Evolutionary conservation across 2,329 filamentous ascomycete genomes (phyloP).

Genomic region (Cytospora piceicola): DNA sequence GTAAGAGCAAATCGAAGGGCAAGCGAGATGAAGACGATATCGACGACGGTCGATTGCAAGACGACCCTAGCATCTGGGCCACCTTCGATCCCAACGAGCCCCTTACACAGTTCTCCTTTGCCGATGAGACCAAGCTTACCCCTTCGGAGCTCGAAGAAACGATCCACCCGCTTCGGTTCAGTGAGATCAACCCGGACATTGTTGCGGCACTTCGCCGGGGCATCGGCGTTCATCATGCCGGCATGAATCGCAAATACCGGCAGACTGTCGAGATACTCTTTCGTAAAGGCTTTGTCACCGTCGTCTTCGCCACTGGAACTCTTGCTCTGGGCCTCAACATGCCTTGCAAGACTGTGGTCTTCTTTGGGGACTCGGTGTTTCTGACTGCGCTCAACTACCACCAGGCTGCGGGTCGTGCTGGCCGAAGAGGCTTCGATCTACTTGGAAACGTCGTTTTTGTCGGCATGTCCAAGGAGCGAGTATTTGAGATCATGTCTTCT

Average conservation of each 20-base stretch:
- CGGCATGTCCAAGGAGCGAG: slow-evolving; percentile 62
- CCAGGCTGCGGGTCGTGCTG: slow-evolving; percentile 76
- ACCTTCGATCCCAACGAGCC: slow-evolving; percentile 70
- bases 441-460: slow-evolving; percentile 83
- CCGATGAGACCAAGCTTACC: slow-evolving; percentile 62
- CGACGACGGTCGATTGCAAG: slow-evolving; percentile 51
- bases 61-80: slow-evolving; percentile 62
- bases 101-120: slow-evolving; percentile 67
- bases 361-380: slow-evolving; percentile 73
- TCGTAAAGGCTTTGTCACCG: slow-evolving; percentile 70
- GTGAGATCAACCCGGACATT: slow-evolving; percentile 55
- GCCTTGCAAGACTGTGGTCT: slow-evolving; percentile 82
- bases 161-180: slow-evolving; percentile 54
- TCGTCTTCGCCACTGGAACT: slow-evolving; percentile 76
- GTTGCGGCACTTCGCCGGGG: slow-evolving; percentile 67
- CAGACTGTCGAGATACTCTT: slow-evolving; percentile 76
- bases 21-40: slow-evolving; percentile 47
- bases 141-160: slow-evolving; percentile 62
- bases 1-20: slow-evolving; percentile 39
- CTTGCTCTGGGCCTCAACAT: slow-evolving; percentile 80
- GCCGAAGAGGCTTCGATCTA: slow-evolving; percentile 78
- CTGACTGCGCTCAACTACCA: slow-evolving; percentile 77
- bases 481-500: slow-evolving; percentile 72
- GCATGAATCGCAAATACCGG: slow-evolving; percentile 78
- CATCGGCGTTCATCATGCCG: slow-evolving; percentile 77